A percentile compares a stretch with the other conserved stretches of the same genome.
Conservation (phyloP, 805 yeast species). For the Barnettozyma vustinii region DNA sequence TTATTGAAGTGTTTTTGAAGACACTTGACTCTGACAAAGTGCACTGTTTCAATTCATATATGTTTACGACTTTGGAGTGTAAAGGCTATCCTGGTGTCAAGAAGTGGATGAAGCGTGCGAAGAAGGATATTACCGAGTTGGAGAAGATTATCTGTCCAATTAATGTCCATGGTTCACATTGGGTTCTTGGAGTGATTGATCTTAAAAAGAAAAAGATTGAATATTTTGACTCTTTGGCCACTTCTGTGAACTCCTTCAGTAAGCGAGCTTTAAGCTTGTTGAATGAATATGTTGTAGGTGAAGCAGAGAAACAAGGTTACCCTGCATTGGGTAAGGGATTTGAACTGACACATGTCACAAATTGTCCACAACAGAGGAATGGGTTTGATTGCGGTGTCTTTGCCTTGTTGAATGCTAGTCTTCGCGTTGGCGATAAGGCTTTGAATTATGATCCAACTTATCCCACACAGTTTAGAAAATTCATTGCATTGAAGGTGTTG, state of each 20-base stretch:
- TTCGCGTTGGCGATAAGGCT: slow-evolving; percentile 44
- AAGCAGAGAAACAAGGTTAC: slow-evolving; percentile 47
- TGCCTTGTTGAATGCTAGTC: slow-evolving; percentile 71
- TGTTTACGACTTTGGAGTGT: slow-evolving; percentile 62
- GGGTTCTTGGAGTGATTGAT: slow-evolving; percentile 85
- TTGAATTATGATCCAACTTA: slow-evolving; percentile 60
- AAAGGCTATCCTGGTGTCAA: slow-evolving; percentile 80
- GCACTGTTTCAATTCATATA: slow-evolving; percentile 84
- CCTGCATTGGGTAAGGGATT: slow-evolving; percentile 29
- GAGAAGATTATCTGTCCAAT: slow-evolving; percentile 77
- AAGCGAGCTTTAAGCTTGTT: slow-evolving; percentile 40
- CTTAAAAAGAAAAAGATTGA: slow-evolving; percentile 50
- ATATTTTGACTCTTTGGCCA: slow-evolving; percentile 74
- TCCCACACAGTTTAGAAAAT: slow-evolving; percentile 59
- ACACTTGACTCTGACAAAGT: slow-evolving; percentile 30
- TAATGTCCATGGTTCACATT: slow-evolving; percentile 78
- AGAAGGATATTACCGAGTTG: slow-evolving; percentile 56
- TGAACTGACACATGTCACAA: slow-evolving; percentile 26
- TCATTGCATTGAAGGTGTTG: slow-evolving; percentile 27
- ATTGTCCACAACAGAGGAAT: slow-evolving; percentile 82
- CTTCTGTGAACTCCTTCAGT: slow-evolving; percentile 32
- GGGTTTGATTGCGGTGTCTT: slow-evolving; percentile 96
- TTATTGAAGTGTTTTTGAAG: slow-evolving; percentile 76
- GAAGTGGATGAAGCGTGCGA: slow-evolving; percentile 79
- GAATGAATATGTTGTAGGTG: slow-evolving; percentile 59